Base-by-base conservation (phyloP, 2,329 filamentous ascomycete species). In the Zarea fungicola region DNA sequence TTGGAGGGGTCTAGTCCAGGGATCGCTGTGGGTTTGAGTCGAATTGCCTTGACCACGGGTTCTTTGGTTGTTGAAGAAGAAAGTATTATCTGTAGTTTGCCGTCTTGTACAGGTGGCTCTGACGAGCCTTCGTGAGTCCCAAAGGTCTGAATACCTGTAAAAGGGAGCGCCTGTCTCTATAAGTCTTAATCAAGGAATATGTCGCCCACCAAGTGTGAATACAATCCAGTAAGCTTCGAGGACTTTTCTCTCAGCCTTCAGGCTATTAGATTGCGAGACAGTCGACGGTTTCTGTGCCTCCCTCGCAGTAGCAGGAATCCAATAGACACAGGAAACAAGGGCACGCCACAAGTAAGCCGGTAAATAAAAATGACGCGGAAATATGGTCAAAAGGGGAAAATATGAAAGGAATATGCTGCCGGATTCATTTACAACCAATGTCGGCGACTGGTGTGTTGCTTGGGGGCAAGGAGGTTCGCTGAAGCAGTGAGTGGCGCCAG, bases 1-100 rank as follows among this genome's bases (percentile, higher is more conserved):
- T 34, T 32, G 16, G 44, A 48, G 44, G 44, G 34, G 44, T 18
- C 28, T 19, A 16, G 43, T 22, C 34, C 34, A 22, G 44, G 36
- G 23, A 46, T 37, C 36, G 26, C 44, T 32, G 44, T 40, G 36
- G 44, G 19, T 48, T 48, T 47, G 44, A 32, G 31, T 41, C 13
- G 37, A 41, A 26, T 41, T 48, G 25, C 26, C 44, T 41, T 41
- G 35, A 14, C 9, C 34, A 31, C 11, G 23, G 10, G 16, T 7
- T 39, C 31, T 39, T 5, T 39, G 18, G 25, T 23, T n/a, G 22
- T 46, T 28, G n/a, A n/a, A n/a, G n/a, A n/a, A n/a, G n/a, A n/a
- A n/a, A n/a, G n/a, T 37, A 29, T 39, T 14, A 37, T 32, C 18
- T 31, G 18, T 29, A 23, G 18, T n/a, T n/a, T n/a, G n/a, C n/a